Evolutionary conservation across 2,329 filamentous ascomycete species (phyloP), one percentile per base, ranked within the genome.

Genomic region (Monilinia aucupariae): DNA sequence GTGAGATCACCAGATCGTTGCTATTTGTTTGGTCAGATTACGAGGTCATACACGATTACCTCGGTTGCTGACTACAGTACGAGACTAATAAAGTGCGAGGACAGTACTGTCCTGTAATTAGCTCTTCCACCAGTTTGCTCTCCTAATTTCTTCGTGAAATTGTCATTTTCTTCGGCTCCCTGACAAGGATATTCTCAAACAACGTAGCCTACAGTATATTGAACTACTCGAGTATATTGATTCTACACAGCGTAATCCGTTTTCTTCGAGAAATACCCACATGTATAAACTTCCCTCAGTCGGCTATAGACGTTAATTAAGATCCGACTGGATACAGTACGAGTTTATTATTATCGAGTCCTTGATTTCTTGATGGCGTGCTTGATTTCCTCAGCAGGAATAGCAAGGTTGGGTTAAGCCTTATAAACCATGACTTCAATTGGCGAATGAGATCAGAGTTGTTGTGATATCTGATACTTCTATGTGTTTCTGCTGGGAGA

Each of bases 21-120:
- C 17, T 15, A 15, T 56, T 17, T 62, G 59, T 49, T 62, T 62
- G 60, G 60, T 50, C 60, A 56, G 51, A 56, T 62, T 62, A 62
- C 60, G 60, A 62, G 22, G 51, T 49, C 5, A 17, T 12, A 25
- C 32, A 49, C 22, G 32, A 62, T 62, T 27, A 22, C 32, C 45
- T 62, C 34, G 56, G 56, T 50, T 27, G 56, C 56, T 59, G 45
- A 59, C 43, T 50, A 30, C 27, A 30, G 27, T 30, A 30, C 27
- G 27, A 30, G 27, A n/a, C 27, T 3, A 30, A 6, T 30, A n/a
- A n/a, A n/a, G 27, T 30, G 6, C 27, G 27, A 30, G 27, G 3
- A 6, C 27, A 30, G 27, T 30, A 3, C 27, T 30, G 27, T 30
- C 27, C n/a, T n/a, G 6, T 30, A 39, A 59, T 27, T 30, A 27